Base-by-base conservation (phyloP, 202 grass and related monocot genomes). In the Bolboschoenoplectus hybrid region DNA sequence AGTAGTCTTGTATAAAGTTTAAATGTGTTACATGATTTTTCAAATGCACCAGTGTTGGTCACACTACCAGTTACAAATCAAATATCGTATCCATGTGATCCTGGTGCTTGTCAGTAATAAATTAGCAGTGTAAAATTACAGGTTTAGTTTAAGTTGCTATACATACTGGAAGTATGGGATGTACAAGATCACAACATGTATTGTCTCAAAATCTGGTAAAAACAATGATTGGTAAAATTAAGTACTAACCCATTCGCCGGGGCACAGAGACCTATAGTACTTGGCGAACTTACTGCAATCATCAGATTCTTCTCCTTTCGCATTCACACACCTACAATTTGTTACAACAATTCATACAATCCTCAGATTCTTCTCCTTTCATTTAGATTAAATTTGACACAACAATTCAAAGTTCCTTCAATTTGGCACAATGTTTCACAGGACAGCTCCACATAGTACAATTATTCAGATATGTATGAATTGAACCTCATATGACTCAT, bases 261-360 rank as follows among this genome's bases (percentile, higher is more conserved):
- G 95, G 86, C 95, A 97, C 60, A 94, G 86, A 83, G 94, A 92
- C 49, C 92, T 81, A 89, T 97, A 97, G 82, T 97, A 94, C 86
- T 91, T 91, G 36, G 94, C 94, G 50, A 93, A 94, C 71, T 94
- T 97, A 68, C 90, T 79, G 69, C 94, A 97, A 9, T 97, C 94
- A 50, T 63, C 80, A 80, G 89, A 35, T 12, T 77, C 89, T 49
- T 93, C 91, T 68, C 84, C 89, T 91, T 97, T 91, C 55, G 86
- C 89, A 83, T 85, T 87, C 74, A 94, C 74, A 40, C 92, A 97
- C 86, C 94, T 97, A 61, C 46, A 63, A 86, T 80, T 60, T 60
- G 34, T 41, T 3, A 80, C 14, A 60, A 38, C 51, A 56, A 79
- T 41, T 40, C 13, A 39, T 79, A 58, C 92, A 97, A 7, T 94